These are phyloP conservation scores for Lachancea cidri DNA, from an alignment of 805 yeast species.

Conservation along the genomic window DNA sequence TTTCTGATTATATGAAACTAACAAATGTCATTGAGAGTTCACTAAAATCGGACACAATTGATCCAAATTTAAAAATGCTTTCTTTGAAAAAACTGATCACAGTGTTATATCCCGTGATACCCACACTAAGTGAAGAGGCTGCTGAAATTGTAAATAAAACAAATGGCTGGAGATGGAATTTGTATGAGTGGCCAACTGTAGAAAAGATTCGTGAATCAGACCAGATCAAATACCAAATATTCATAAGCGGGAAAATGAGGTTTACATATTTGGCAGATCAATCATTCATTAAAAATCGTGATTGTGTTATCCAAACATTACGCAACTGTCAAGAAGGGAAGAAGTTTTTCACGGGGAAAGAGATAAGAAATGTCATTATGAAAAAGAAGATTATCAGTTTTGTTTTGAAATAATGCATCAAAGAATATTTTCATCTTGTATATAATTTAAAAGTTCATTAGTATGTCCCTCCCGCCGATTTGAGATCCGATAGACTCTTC, in stretches of 20 bases:
- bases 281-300: conserved; percentile 35
- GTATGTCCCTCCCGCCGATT: no score
- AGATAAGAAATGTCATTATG: conserved; percentile 48
- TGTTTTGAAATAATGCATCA: conserved; percentile 19
- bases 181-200: conserved; percentile 59
- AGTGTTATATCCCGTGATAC: conserved; percentile 75
- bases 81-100: conserved; percentile 50
- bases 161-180: conserved; percentile 16
- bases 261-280: conserved; percentile 38
- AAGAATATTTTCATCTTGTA: not conserved
- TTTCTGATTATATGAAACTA: conserved; percentile 85
- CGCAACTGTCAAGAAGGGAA: conserved; percentile 33
- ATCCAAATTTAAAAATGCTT: conserved; percentile 40
- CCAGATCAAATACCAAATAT: conserved; percentile 46
- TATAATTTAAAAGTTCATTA: not conserved
- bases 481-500: conserved; percentile 34
- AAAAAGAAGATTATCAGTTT: conserved; percentile 48
- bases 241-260: conserved; percentile 69
- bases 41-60: conserved; percentile 34
- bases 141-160: conserved; percentile 46
- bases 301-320: conserved; percentile 35
- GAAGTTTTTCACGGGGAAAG: conserved; percentile 38
- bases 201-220: conserved; percentile 37
- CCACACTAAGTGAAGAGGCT: conserved; percentile 77
- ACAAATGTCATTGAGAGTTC: conserved; percentile 48